These are phyloP conservation scores for Penicillium daleae DNA, from an alignment of 495 filamentous ascomycete species.

Conservation along the genomic window DNA sequence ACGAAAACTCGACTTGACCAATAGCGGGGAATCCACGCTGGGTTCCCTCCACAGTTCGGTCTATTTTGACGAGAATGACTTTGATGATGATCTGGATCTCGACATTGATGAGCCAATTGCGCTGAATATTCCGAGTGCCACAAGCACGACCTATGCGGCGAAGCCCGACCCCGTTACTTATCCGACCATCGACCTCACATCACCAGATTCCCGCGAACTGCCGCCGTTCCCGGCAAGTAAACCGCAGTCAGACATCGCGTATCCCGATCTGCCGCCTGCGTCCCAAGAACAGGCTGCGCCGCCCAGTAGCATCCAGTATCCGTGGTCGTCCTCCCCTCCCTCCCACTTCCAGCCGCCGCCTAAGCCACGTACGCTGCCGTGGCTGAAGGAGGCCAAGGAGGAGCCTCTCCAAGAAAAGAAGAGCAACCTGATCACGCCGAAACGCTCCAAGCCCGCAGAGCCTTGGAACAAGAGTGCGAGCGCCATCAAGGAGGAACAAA, in stretches of 20 bases:
- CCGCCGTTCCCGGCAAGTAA: conserved; percentile 10
- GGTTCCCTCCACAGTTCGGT: conserved; percentile 50
- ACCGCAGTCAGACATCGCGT: conserved; percentile 37
- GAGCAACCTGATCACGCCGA: conserved; percentile 31
- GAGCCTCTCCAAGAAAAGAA: conserved; percentile 33
- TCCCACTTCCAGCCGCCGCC: conserved; percentile 50
- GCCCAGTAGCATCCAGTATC: conserved; percentile 57
- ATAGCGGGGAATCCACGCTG: conserved; percentile 36
- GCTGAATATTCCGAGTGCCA: conserved; percentile 22
- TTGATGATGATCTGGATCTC: conserved; percentile 56
- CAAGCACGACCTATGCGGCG: conserved; percentile 22
- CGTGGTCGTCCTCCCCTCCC: conserved; percentile 68
- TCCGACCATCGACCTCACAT: conserved; percentile 27
- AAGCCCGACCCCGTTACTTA: conserved; percentile 30
- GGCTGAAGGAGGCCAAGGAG: conserved; percentile 47
- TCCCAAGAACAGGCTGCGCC: conserved; percentile 39
- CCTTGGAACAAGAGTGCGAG: conserved; percentile 84
- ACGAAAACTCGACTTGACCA: conserved; percentile 48
- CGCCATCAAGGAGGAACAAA: conserved; percentile 81
- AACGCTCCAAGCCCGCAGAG: conserved; percentile 50
- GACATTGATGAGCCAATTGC: conserved; percentile 48
- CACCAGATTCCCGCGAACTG: conserved; percentile 11
- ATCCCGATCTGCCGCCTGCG: conserved; percentile 44
- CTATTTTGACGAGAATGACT: conserved; percentile 60
- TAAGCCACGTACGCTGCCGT: conserved; percentile 61